Evolutionary conservation across 257 asterid genomes (phyloP).

Genomic region (Solanum habrochaites): DNA sequence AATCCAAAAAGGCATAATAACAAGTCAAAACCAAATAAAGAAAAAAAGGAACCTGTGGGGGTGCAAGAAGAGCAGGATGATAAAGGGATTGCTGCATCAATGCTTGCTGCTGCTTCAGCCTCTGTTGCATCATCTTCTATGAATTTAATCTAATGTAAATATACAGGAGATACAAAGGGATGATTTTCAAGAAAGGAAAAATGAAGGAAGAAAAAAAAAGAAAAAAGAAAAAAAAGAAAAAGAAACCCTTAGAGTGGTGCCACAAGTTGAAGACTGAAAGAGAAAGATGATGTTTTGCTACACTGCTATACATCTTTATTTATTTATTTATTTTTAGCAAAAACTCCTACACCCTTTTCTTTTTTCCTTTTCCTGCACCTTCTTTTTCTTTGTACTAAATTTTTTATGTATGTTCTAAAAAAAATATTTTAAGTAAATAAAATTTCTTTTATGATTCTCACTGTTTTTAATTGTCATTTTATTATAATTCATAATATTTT

Average conservation of each 20-base stretch:
- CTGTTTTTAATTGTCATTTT: too few species aligned
- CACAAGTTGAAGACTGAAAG: not conserved
- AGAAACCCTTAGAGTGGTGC: not conserved
- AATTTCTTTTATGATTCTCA: too few species aligned
- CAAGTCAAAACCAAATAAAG: not conserved
- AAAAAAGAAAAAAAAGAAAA: constrained; percentile 1
- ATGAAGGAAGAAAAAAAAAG: not conserved
- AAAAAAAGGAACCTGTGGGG: constrained; percentile 39
- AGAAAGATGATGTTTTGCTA: not conserved
- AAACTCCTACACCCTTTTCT: not conserved
- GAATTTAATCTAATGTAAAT: not conserved
- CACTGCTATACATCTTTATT: not conserved
- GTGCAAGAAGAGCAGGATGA: constrained; percentile 64
- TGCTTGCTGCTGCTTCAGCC: constrained; percentile 44
- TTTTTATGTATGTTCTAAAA: too few species aligned
- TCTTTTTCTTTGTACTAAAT: not conserved
- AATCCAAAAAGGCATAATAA: not conserved
- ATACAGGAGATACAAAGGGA: not conserved
- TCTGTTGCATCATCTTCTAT: constrained; percentile 36
- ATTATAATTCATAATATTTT: too few species aligned
- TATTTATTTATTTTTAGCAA: not conserved
- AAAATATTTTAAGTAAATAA: too few species aligned
- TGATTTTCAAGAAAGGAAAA: not conserved
- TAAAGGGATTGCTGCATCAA: constrained; percentile 79
- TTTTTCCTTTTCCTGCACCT: not conserved